A percentile compares a stretch with the other conserved stretches of the same genome.
phyloP scores from a whole-genome alignment of 305 asterid genomes.

The Solanum hybrid region DNA sequence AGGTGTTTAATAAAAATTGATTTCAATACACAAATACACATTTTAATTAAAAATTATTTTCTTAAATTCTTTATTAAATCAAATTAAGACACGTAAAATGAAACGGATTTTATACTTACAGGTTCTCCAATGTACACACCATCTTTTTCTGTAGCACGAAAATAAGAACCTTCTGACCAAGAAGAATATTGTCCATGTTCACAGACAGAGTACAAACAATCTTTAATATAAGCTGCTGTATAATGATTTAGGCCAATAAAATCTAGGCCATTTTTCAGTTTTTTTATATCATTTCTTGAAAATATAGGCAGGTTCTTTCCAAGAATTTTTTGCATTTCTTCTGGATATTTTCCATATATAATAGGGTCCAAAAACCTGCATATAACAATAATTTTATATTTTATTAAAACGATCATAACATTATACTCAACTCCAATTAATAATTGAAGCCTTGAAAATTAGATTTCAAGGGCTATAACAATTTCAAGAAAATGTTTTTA shows the following conservation, averaged over 20 bases:
- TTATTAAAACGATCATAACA: not conserved
- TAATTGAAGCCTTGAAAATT: not conserved
- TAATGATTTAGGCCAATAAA: slow-evolving; percentile 59
- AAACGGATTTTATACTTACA: slow-evolving; percentile 11
- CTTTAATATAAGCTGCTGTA: slow-evolving; percentile 48
- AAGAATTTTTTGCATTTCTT: slow-evolving; percentile 33
- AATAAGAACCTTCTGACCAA: slow-evolving; percentile 28
- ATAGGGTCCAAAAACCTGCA: slow-evolving; percentile 52
- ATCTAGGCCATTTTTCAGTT: slow-evolving; percentile 22
- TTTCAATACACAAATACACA: not conserved
- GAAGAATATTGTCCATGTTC: slow-evolving; percentile 22
- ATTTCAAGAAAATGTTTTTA: not conserved
- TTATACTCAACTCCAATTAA: not conserved
- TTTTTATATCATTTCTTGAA: slow-evolving; percentile 23
- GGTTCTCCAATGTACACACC: slow-evolving; percentile 31
- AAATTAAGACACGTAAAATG: not conserved
- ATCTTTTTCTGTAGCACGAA: slow-evolving; percentile 30
- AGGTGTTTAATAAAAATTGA: too few relatives aligned
- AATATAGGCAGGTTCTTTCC: slow-evolving; percentile 31
- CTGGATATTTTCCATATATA: slow-evolving; percentile 45
- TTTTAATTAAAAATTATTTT: too few relatives aligned
- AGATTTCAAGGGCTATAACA: not conserved
- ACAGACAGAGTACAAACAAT: slow-evolving; percentile 40
- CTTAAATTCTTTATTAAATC: too few relatives aligned
- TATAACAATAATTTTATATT: not conserved